phyloP scores from a whole-genome alignment of 495 filamentous ascomycete species.

The Xylaria scruposa region DNA sequence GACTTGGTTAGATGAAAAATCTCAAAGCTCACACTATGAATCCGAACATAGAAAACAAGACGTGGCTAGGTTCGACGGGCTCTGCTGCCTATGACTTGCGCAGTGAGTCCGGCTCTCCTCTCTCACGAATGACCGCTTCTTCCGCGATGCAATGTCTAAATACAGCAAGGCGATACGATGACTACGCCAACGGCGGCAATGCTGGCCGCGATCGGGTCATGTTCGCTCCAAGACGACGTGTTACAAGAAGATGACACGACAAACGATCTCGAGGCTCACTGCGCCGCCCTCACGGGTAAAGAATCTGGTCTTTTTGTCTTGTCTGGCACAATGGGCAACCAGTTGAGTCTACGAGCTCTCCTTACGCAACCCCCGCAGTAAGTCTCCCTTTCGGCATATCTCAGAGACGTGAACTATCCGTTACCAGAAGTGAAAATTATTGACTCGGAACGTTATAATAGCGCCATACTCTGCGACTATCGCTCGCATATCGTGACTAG shows the following conservation, averaged over 20 bases:
- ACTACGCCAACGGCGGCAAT: conserved; percentile 48
- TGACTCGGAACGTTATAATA: background rate
- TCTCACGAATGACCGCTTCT: background rate
- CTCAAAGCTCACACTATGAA: background rate
- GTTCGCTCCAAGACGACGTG: conserved; percentile 72
- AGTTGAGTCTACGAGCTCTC: conserved; percentile 64
- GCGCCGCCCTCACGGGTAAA: conserved; percentile 67
- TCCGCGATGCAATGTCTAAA: background rate
- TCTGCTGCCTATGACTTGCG: conserved; percentile 49
- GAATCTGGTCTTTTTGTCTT: conserved; percentile 70
- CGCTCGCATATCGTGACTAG: conserved; percentile 62
- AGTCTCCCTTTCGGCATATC: background rate
- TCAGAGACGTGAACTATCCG: background rate
- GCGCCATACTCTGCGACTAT: conserved; percentile 62
- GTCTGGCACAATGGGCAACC: conserved; percentile 80
- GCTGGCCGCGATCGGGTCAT: conserved; percentile 61
- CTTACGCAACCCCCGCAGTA: conserved; percentile 59
- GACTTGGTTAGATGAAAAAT: background rate
- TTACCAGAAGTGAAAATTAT: background rate
- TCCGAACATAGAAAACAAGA: background rate
- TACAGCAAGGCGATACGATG: conserved; percentile 1
- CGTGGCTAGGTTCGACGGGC: conserved; percentile 49
- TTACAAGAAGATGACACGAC: conserved; percentile 75
- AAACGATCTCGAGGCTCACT: conserved; percentile 62
- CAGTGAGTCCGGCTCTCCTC: conserved; percentile 38